phyloP scores from a whole-genome alignment of 2,329 filamentous ascomycete genomes.

The Aspergillus tamarii region DNA sequence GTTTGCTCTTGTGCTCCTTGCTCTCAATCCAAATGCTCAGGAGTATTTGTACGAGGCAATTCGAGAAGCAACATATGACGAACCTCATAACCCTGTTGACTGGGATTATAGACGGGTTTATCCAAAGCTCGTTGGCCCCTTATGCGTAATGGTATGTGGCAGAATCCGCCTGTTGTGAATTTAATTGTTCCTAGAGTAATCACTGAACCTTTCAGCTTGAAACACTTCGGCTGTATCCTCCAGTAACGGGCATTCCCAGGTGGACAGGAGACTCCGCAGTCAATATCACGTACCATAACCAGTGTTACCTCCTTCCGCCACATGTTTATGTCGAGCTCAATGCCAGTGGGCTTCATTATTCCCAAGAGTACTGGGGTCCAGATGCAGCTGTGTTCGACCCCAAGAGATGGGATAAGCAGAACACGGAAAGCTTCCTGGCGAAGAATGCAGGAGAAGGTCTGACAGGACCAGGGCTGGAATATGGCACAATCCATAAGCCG shows the following conservation, averaged over 20 bases:
- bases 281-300: constrained; percentile 15
- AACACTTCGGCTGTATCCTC: constrained; percentile 47
- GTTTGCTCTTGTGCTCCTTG: constrained; percentile 49
- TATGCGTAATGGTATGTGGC: constrained; percentile 27
- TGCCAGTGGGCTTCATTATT: constrained; percentile 22
- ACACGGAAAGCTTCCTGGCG: constrained; percentile 25
- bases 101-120: constrained; percentile 44
- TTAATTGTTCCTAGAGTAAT: not conserved
- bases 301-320: constrained; percentile 20
- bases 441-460: constrained; percentile 21
- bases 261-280: constrained; percentile 26
- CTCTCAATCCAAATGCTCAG: constrained; percentile 49
- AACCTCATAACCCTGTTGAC: constrained; percentile 21
- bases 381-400: constrained; percentile 21
- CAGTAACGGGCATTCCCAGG: constrained; percentile 35
- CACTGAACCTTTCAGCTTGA: constrained; percentile 39
- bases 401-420: constrained; percentile 25
- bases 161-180: not conserved
- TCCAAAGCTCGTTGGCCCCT: constrained; percentile 38
- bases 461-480: constrained; percentile 20
- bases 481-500: constrained; percentile 26
- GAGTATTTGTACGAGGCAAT: constrained; percentile 51
- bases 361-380: constrained; percentile 26
- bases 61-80: constrained; percentile 23
- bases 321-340: constrained; percentile 22